Evolutionary conservation across 345 rosid genomes (phyloP), one percentile per base, ranked within the genome.

Genomic region (Lumnitzera littorea): DNA sequence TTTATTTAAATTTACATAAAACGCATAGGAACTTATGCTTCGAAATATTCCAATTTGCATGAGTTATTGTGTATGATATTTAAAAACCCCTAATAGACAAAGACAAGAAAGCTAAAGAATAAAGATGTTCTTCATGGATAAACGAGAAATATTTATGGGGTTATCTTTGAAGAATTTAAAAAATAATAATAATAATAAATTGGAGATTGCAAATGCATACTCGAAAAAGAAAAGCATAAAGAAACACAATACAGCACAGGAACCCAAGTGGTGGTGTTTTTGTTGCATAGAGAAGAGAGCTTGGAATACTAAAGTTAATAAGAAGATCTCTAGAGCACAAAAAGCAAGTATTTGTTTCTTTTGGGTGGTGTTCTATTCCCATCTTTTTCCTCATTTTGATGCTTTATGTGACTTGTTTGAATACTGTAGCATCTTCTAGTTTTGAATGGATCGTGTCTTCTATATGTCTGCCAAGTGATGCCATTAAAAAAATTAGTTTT

Each of bases 11-110:
- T 67, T 64, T 49, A 29, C 56, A 57, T 53, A 60, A 68, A 72
- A 83, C 20, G 74, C 57, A 74, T 12, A 60, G 61, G 70, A 76
- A 80, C 67, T 52, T 66, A 72, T 70, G 75, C 88, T 78, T 78
- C 67, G 59, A 80, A 83, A 74, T 72, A 77, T 80, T 80, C 82
- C 79, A 46, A 70, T 65, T 65, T 55, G 79, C 86, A 76, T 76
- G 79, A 74, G 77, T 67, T 65, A 58, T 58, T 69, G 51, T 61
- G 53, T 54, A 74, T 61, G 54, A 47, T 68, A 73, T 46, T 50
- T 55, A 9, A 36, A 36, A 36, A 0, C 43, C 9, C 36, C 43
- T 36, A 36, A 5, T 36, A 36, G 43, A 6, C 43, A 64, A 24
- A 62, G 71, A 69, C 60, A 16, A 36, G 57, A 17, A 62, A 68